Evolutionary conservation across 2,329 filamentous ascomycete genomes (phyloP).

Genomic region (Aspergillus versicolor): DNA sequence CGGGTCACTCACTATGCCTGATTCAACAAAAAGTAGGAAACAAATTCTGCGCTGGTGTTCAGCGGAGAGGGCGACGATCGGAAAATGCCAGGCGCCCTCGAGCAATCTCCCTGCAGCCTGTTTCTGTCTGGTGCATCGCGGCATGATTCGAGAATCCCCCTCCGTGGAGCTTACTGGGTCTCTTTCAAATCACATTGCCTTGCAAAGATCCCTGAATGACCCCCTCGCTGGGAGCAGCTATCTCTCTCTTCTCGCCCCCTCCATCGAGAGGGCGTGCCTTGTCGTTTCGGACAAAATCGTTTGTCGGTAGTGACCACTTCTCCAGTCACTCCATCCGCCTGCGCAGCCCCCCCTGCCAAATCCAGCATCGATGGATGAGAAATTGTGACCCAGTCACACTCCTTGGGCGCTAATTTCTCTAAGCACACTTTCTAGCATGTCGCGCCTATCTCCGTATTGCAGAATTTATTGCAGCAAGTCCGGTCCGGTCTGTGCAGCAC

Average conservation of each 20-base stretch:
- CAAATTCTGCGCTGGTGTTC: slow-evolving; percentile 16
- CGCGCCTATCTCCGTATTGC: slow-evolving; percentile 26
- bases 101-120: slow-evolving; percentile 12
- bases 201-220: slow-evolving; percentile 7
- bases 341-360: slow-evolving; percentile 7
- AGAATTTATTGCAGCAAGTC: slow-evolving; percentile 31
- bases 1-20: slow-evolving; percentile 31
- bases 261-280: slow-evolving; percentile 2
- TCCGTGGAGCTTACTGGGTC: slow-evolving; percentile 11
- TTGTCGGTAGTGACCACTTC: slow-evolving; percentile 14
- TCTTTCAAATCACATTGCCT: slow-evolving; percentile 3
- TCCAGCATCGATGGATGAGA: slow-evolving; percentile 19
- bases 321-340: slow-evolving; percentile 14
- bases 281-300: slow-evolving; percentile 11
- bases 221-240: slow-evolving; percentile 2
- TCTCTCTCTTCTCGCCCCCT: slow-evolving; percentile 1
- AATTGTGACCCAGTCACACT: slow-evolving; percentile 24
- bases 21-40: slow-evolving; percentile 17
- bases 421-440: slow-evolving; percentile 22
- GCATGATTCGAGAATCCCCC: slow-evolving; percentile 6
- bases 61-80: slow-evolving; percentile 17
- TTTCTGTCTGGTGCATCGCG: slow-evolving; percentile 9
- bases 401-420: slow-evolving; percentile 31
- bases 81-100: slow-evolving; percentile 11
- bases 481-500: slow-evolving; percentile 20